Evolutionary conservation across 805 yeast species (phyloP), one percentile per base, ranked within the genome.

Genomic region (Schwanniomyces occidentalis): DNA sequence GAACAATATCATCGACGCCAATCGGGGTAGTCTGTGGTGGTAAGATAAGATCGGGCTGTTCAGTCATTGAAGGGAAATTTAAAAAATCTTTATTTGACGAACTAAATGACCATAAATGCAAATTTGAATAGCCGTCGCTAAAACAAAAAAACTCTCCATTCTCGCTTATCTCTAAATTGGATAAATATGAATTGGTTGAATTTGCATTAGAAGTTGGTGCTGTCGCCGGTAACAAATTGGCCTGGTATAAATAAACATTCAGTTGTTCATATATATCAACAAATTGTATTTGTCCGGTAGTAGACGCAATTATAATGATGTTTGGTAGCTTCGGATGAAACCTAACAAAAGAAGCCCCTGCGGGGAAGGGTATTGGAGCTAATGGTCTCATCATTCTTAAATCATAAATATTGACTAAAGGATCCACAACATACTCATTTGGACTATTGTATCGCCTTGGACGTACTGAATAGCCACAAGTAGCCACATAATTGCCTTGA

Each of bases 261-360:
- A 82, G 67, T n/a, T 91, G 95, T 55, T 87, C 86, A 41, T 77
- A 79, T 48, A 85, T 74, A 57, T 93, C 97, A 16, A 88, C 75
- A 45, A 89, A 82, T 51, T 89, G 95, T 38, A 93, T 65, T 40
- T 88, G 91, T 12, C 98, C 98, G 15, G 76, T 59, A 14, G 71
- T 71, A 0, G 96, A 84, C 0, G 87, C 83, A 6, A 86, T 79
- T 4, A 88, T 56, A 28, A 88, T 76, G 22, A 84, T 79, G 24
- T 85, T 84, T 5, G 96, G 85, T 32, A 89, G 54, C 41, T 85
- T 83, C 5, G 98, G 97, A 61, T 91, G 97, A 42, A 91, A 70
- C 31, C 85, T 73, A 1, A 84, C 93, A 53, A 75, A 85, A 7
- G 85, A 73, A 1, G 98, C 96, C 8, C 97, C 97, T 0, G 89